Base-by-base conservation (phyloP, 2,329 filamentous ascomycete genomes). In the Venturia carpophila region DNA sequence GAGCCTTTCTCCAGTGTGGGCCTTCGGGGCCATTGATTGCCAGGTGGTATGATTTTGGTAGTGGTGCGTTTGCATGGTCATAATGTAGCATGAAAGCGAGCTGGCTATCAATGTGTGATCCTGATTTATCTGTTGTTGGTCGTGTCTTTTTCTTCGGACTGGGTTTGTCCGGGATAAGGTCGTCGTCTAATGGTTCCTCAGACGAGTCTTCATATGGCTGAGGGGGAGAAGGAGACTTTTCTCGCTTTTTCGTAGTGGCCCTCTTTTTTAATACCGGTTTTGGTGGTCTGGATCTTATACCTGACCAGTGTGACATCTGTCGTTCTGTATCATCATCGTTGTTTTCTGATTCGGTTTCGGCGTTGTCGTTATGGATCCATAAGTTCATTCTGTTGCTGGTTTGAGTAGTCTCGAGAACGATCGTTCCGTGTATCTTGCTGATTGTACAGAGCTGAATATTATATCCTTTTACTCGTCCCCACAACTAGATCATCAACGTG, bases 301-400 rank as follows among this genome's bases (percentile, higher is more conserved):
- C 47, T 52, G 13, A 52, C 47, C 13, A 52, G 24, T 52, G 13
- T 10, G 47, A 52, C 4, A 52, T n/a, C n/a, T n/a, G 6, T 10
- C 21, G 4, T 24, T 52, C 7, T 24, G 47, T 9, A 24, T 13
- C 6, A 17, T 27, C 24, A 5, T 52, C 6, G 4, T 24, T 17
- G n/a, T 4, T 5, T 10, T 13, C 47, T 52, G 24, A 9, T 10
- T 60, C 27, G 37, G 7, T 27, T 30, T 60, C 56, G 4, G 9
- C 21, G 39, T 60, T n/a, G 39, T 60, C 56, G 56, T 60, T 60
- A 60, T 60, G 37, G 56, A 60, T 60, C 56, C 5, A 30, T 37
- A 10, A 37, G 9, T 6, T 56, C 19, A 37, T 56, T 42, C 21
- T 52, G 47, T 52, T n/a, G n/a, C 13, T 6, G n/a, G 47, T 52